phyloP scores from a whole-genome alignment of 1,284 basidiomycete species.

The Coniferiporia weirii region DNA sequence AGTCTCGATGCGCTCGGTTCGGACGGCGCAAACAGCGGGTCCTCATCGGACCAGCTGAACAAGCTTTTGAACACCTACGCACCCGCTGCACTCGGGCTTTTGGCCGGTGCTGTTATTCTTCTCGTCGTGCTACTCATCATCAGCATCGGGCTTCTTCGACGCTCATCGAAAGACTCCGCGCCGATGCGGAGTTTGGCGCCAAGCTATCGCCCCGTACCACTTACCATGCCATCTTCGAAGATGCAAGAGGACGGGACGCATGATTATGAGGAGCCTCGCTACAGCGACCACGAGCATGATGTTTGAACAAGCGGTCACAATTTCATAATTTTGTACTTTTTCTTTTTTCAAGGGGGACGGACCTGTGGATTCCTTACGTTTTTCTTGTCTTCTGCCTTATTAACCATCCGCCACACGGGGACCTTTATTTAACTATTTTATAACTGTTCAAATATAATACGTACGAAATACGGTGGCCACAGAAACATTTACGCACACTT shows the following conservation, averaged over 20 bases:
- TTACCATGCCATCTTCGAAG: constrained; percentile 10
- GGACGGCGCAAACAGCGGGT: not conserved
- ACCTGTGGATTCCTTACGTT: too few relatives aligned
- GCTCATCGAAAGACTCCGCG: not conserved
- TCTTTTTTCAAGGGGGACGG: too few relatives aligned
- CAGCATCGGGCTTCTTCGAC: constrained; percentile 5
- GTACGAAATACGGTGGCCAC: too few relatives aligned
- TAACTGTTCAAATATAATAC: too few relatives aligned
- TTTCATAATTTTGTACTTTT: too few relatives aligned
- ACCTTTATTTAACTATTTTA: too few relatives aligned
- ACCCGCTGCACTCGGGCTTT: constrained; percentile 6
- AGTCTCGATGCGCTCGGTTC: not conserved
- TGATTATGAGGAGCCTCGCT: constrained; percentile 15
- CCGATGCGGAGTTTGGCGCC: constrained; percentile 2
- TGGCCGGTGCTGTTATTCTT: constrained; percentile 5
- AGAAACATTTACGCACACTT: too few relatives aligned
- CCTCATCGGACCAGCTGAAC: constrained; percentile 2
- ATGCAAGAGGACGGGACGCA: constrained; percentile 10
- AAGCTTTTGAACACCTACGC: constrained; percentile 10
- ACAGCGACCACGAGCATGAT: not conserved
- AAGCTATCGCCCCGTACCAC: constrained; percentile 10
- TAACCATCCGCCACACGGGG: too few relatives aligned
- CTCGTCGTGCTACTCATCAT: constrained; percentile 8
- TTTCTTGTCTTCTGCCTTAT: too few relatives aligned
- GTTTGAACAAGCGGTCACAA: too few relatives aligned